Evolutionary conservation across 208 protist species (phyloP), one percentile per base, ranked within the genome.

Genomic region (Trypanosoma brucei): DNA sequence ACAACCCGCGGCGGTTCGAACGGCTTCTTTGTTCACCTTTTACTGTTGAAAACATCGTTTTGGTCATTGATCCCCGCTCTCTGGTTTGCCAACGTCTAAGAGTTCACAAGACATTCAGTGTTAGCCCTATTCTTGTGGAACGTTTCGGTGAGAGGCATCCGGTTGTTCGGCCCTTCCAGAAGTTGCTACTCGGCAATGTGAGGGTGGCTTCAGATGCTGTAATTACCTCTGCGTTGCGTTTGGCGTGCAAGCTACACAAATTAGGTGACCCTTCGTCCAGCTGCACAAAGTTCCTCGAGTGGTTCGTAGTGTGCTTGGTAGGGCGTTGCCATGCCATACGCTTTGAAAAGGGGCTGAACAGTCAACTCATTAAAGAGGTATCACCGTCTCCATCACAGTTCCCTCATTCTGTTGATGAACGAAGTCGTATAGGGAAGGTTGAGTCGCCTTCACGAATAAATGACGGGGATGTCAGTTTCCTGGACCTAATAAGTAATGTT

Each of bases 41-140:
- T 50, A 83, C 79, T 52, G 69, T 80, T 9, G 84, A 88, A 49
- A 91, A 82, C 61, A 65, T 72, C 49, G 40, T 93, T 2, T 71
- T 93, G 11, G 56, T 91, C 34, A 70, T 93, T 48, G 76, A 72
- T 33, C 86, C 86, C 31, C 83, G 82, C 0, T 53, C 55, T 45
- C 73, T 84, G 65, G 71, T 83, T 39, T 93, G 83, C 54, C 70
- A 64, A 5, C 76, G 78, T 7, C 38, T 91, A 30, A 11, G 56
- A 5, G 69, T 91, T 34, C 39, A 65, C 53, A 93, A 93, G 69
- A 78, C 72, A 35, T 76, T 93, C 57, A 70, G 57, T 11, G 68
- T 66, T 13, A 81, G 62, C 22, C 83, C 79, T 22, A 75, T 91
- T 62, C 48, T 84, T 14, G 61, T 93, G 3, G 83, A 88, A 64